A percentile compares a stretch with the other conserved stretches of the same genome.
These are phyloP conservation scores for Scedosporium boydii DNA, from an alignment of 2,329 filamentous ascomycete species.

Conservation along the genomic window DNA sequence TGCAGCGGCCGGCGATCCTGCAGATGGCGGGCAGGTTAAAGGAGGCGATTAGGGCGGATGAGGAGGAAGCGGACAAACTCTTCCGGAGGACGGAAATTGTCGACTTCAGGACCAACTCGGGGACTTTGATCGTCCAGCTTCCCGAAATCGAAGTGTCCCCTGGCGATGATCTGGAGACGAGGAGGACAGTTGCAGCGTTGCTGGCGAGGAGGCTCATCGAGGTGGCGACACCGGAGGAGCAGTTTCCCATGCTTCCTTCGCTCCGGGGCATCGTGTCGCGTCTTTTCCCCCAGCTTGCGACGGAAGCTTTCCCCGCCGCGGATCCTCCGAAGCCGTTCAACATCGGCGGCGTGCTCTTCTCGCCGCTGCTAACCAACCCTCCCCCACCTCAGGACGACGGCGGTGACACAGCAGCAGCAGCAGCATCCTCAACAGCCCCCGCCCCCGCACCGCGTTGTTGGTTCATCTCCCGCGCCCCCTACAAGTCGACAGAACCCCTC, in stretches of 20 bases:
- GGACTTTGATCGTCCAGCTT: slow-evolving; percentile 36
- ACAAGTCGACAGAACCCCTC: slow-evolving; percentile 27
- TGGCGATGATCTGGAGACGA: background rate
- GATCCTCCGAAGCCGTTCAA: slow-evolving; percentile 28
- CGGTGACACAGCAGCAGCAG: slow-evolving; percentile 7
- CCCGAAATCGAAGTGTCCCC: slow-evolving; percentile 21
- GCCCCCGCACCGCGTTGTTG: slow-evolving; percentile 21
- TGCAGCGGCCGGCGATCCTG: slow-evolving; percentile 57
- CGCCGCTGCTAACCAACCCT: slow-evolving; percentile 25
- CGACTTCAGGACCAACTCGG: slow-evolving; percentile 36
- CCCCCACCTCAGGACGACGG: slow-evolving; percentile 18
- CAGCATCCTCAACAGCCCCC: background rate
- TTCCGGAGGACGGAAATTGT: slow-evolving; percentile 38
- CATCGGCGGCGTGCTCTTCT: slow-evolving; percentile 27
- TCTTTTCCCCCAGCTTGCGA: slow-evolving; percentile 36
- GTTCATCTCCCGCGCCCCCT: slow-evolving; percentile 37
- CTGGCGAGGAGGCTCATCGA: slow-evolving; percentile 37
- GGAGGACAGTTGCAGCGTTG: slow-evolving; percentile 28
- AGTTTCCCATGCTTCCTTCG: slow-evolving; percentile 29
- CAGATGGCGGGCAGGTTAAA: slow-evolving; percentile 45
- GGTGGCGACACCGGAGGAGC: slow-evolving; percentile 39
- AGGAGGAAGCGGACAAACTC: slow-evolving; percentile 43
- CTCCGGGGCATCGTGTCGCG: slow-evolving; percentile 35
- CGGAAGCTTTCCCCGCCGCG: slow-evolving; percentile 9
- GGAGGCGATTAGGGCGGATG: slow-evolving; percentile 30